These are phyloP conservation scores for Chlorella ohadii DNA, from an alignment of 139 green algal species.

Conservation along the genomic window DNA sequence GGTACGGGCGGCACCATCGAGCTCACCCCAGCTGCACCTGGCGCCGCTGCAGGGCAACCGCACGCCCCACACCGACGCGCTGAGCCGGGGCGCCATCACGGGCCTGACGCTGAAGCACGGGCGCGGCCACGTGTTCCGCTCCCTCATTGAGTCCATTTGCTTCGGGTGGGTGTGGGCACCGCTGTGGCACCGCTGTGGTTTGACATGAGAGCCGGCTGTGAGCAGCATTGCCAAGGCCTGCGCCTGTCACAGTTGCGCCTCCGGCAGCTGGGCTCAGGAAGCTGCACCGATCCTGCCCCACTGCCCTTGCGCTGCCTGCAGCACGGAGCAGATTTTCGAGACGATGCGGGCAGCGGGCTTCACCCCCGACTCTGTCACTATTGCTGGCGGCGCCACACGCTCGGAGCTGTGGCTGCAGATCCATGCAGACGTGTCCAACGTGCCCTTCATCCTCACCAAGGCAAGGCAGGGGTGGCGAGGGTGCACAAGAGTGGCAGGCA, in stretches of 20 bases:
- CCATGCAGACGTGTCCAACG: conserved; percentile 74
- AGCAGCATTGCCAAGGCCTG: too few relatives aligned
- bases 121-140: conserved; percentile 76
- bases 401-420: conserved; percentile 83
- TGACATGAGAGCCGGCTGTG: too few relatives aligned
- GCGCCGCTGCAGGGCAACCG: conserved; percentile 71
- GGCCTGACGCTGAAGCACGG: conserved; percentile 81
- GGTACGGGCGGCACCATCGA: not conserved
- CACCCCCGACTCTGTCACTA: conserved; percentile 53
- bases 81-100: conserved; percentile 70
- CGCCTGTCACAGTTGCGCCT: too few relatives aligned
- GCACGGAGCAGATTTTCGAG: conserved; percentile 76
- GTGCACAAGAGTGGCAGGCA: not conserved
- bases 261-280: too few relatives aligned
- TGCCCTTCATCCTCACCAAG: conserved; percentile 78
- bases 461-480: not conserved
- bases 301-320: too few relatives aligned
- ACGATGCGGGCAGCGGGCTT: conserved; percentile 69
- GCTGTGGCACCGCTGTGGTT: too few relatives aligned
- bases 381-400: conserved; percentile 69
- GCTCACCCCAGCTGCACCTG: not conserved
- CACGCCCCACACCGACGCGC: conserved; percentile 82
- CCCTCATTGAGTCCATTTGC: conserved; percentile 73
- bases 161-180: conserved; percentile 42
- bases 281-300: too few relatives aligned